Base-by-base conservation (phyloP, 768 basidiomycete species). In the Lentinula boryana region DNA sequence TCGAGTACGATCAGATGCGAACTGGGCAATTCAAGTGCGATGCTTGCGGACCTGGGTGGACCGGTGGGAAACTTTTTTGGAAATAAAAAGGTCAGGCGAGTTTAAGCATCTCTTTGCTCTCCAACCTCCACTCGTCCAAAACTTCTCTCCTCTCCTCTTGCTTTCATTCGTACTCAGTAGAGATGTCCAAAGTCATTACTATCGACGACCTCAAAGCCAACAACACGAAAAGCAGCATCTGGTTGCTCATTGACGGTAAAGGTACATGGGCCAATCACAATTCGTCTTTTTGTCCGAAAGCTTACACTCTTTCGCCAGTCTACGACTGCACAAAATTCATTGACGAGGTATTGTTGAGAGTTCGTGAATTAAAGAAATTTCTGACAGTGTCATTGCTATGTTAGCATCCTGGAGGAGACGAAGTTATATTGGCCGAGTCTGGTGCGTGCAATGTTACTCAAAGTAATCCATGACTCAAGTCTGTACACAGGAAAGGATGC, bases 361-460 rank as follows among this genome's bases (percentile, higher is more conserved):
- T 9, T 61, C 27, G 13, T 43, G 54, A 23, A 12, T 16, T 15
- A 16, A 16, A 32, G 16, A 5, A 4, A 9, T 44, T 16, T 8
- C 23, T 46, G 27, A 23, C 41, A 27, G 5, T 10, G 7, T 12
- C 21, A 46, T 60, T 56, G 52, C 43, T 23, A 46, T 18, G 23
- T 16, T 69, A 92, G 95, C 95, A 97, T 70, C 95, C 95, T 23
- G 96, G 96, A 72, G 97, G 97, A 64, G 97, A 98, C 78, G 97
- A 99, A 78, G 96, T 99, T 59, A 84, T 99, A 63, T 75, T 98
- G 56, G 89, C 91, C 62, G 97, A 99, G 77, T 88, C 86, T 70
- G 91, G 92, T 88, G 75, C 70, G 89, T 80, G 69, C 70, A 73
- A 63, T 18, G 27, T 63, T 44, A 21, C 40, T 31, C 61, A 44